A percentile compares a stretch with the other conserved stretches of the same genome.
Evolutionary conservation across 106 monocot genomes (phyloP).

Genomic region (Allium fistulosum): DNA sequence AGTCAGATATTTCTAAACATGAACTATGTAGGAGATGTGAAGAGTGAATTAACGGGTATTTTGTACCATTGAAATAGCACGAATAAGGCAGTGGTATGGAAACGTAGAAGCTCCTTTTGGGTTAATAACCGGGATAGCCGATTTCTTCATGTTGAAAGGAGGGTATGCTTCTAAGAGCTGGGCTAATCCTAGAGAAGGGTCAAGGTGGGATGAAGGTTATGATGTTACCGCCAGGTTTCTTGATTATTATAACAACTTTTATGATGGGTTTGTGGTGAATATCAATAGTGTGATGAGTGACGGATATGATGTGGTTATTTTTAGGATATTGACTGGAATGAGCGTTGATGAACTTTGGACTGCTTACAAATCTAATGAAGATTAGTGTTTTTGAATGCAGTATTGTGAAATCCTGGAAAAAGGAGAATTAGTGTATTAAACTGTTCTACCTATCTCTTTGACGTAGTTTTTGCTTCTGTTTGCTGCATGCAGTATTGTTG

Average conservation of each 20-base stretch:
- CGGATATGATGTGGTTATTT: neutral
- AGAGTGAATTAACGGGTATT: slow-evolving; percentile 1
- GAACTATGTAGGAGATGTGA: neutral
- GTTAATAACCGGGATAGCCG: neutral
- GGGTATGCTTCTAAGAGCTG: slow-evolving; percentile 1
- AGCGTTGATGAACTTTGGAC: neutral
- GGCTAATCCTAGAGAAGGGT: neutral
- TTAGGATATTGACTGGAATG: neutral
- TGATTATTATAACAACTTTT: neutral
- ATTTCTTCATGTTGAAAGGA: slow-evolving; percentile 4
- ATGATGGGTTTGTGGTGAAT: neutral
- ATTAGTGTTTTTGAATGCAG: too few relatives aligned
- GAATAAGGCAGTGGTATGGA: slow-evolving; percentile 3
- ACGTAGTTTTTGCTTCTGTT: too few relatives aligned
- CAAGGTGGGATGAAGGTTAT: slow-evolving; percentile 2
- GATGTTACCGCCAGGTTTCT: slow-evolving; percentile 6
- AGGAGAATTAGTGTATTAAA: too few relatives aligned
- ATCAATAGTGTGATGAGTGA: neutral
- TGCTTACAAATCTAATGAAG: neutral
- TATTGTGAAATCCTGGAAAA: too few relatives aligned
- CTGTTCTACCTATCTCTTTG: too few relatives aligned
- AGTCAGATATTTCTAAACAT: neutral
- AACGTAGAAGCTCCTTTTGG: neutral
- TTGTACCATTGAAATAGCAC: slow-evolving; percentile 4
- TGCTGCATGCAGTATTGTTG: too few relatives aligned